A percentile compares a stretch with the other conserved stretches of the same genome.
Evolutionary conservation across 2,329 filamentous ascomycete species (phyloP).

Genomic region (Trichoderma asperellum): DNA sequence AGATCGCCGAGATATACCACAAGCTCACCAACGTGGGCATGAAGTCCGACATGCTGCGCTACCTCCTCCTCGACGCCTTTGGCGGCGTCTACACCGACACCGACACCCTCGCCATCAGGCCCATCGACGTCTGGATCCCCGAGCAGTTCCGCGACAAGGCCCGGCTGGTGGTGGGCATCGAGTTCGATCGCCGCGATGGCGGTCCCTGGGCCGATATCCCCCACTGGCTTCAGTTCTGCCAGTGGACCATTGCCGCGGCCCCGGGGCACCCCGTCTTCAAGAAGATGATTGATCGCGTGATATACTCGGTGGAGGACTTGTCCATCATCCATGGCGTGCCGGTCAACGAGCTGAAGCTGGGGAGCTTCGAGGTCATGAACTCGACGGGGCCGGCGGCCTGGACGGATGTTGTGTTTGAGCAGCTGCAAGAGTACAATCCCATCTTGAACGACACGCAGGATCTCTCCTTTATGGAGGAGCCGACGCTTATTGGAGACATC

Average conservation of each 20-base stretch:
- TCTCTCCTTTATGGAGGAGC: constrained; percentile 28
- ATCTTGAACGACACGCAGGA: constrained; percentile 24
- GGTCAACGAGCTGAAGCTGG: neutral
- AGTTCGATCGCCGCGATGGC: constrained; percentile 40
- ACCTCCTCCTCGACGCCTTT: constrained; percentile 37
- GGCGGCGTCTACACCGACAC: constrained; percentile 61
- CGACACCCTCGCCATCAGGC: constrained; percentile 59
- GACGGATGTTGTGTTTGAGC: constrained; percentile 30
- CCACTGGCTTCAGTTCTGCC: constrained; percentile 41
- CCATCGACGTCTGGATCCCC: constrained; percentile 46
- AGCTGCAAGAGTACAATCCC: constrained; percentile 28
- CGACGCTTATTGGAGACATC: constrained; percentile 32
- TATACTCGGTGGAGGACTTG: constrained; percentile 34
- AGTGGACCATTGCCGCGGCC: constrained; percentile 43
- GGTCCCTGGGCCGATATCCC: constrained; percentile 37
- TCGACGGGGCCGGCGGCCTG: constrained; percentile 30
- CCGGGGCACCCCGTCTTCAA: constrained; percentile 40
- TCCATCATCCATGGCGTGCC: constrained; percentile 15
- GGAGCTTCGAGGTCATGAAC: constrained; percentile 29
- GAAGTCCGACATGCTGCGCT: constrained; percentile 40
- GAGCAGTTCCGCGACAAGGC: neutral
- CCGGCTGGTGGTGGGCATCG: constrained; percentile 37
- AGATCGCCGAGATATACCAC: constrained; percentile 33
- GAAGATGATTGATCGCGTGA: constrained; percentile 28
- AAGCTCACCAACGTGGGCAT: constrained; percentile 34